Percentiles rank a stretch among this genome's conserved stretches.
Evolutionary conservation across 2,329 filamentous ascomycete genomes (phyloP).

Genomic region (Trichoderma koningii): DNA sequence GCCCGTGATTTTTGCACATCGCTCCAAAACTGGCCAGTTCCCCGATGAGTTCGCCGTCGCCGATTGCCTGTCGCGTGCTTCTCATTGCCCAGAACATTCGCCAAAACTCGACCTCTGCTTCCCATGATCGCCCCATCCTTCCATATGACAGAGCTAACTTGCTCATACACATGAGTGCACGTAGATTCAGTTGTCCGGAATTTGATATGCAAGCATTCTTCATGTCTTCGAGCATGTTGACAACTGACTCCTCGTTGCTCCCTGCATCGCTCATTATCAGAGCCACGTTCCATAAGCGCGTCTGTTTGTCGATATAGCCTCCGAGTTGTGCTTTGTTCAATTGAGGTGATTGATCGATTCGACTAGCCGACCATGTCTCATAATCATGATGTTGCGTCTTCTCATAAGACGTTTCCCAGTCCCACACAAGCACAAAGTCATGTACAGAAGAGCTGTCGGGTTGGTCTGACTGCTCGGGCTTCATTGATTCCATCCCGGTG

Average conservation of each 20-base stretch:
- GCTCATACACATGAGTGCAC: background rate
- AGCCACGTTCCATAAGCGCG: background rate
- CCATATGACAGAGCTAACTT: slow-evolving; percentile 1
- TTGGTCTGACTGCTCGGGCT: background rate
- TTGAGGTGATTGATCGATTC: background rate
- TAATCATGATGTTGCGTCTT: background rate
- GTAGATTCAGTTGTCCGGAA: background rate
- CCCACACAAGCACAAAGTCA: slow-evolving; percentile 17
- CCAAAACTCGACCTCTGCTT: slow-evolving; percentile 14
- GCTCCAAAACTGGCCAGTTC: background rate
- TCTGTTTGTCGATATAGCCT: background rate
- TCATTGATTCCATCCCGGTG: too few relatives aligned
- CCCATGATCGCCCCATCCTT: background rate
- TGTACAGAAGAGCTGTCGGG: background rate
- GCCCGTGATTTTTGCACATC: slow-evolving; percentile 1
- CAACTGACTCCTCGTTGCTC: background rate
- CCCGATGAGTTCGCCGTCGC: background rate
- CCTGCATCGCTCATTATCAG: background rate
- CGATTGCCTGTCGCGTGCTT: background rate
- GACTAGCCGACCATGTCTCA: background rate
- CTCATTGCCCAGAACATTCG: slow-evolving; percentile 1
- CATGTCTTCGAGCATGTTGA: background rate
- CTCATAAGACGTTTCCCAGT: background rate
- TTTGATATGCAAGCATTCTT: background rate
- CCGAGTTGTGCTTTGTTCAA: background rate